These are phyloP conservation scores for Mycocentrospora acerina DNA, from an alignment of 2,329 filamentous ascomycete genomes.

Conservation along the genomic window DNA sequence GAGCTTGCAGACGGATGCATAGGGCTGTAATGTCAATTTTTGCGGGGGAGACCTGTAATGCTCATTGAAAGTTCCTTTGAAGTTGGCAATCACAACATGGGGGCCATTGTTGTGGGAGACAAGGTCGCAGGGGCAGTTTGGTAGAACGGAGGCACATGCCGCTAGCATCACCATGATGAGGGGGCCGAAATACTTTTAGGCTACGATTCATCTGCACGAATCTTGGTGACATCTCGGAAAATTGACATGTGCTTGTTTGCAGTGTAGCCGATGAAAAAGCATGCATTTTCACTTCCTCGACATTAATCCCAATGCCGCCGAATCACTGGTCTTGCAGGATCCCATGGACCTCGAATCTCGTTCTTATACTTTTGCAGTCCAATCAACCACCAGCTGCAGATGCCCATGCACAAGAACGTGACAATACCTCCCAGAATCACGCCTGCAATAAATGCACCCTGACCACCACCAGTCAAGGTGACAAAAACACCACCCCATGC, in stretches of 20 bases:
- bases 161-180: too few species aligned
- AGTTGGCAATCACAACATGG: too few species aligned
- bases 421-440: constrained; percentile 74
- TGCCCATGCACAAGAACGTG: constrained; percentile 78
- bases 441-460: constrained; percentile 66
- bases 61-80: too few species aligned
- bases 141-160: background rate
- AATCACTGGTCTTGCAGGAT: constrained; percentile 87
- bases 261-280: constrained; percentile 1
- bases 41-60: background rate
- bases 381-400: constrained; percentile 98
- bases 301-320: constrained; percentile 61
- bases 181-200: too few species aligned
- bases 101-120: background rate
- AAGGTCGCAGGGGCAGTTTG: background rate
- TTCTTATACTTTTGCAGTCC: constrained; percentile 98
- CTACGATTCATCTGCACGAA: too few species aligned
- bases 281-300: background rate
- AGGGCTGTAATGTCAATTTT: background rate
- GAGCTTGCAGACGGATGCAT: background rate
- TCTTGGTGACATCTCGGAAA: background rate
- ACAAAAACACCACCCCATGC: constrained; percentile 77
- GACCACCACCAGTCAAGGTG: constrained; percentile 55
- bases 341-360: constrained; percentile 97
- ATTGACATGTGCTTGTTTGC: constrained; percentile 1